Evolutionary conservation across 352 stramenopile genomes (phyloP), one percentile per base, ranked within the genome.

Genomic region (Globisporangium apiculatum): DNA sequence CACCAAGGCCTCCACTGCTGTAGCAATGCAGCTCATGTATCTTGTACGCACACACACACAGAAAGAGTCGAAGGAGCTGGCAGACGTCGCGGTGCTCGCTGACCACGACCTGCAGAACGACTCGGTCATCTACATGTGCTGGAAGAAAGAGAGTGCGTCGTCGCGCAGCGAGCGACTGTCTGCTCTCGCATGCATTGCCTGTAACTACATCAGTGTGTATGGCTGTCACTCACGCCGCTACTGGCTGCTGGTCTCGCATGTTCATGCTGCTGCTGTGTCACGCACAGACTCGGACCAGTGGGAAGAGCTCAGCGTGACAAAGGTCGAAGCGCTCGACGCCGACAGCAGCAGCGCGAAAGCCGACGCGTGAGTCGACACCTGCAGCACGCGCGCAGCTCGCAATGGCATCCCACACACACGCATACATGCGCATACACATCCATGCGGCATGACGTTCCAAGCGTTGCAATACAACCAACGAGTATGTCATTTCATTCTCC

Each of bases 21-120:
- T 31, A 31, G 24, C 24, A 31, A 31, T 31, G 2, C 24, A 31
- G 24, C 24, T 31, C 24, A 31, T 31, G 24, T 2, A 31, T 31
- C 24, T 31, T 40, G 10, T 24, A 2, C 10, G 42, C 24, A 17
- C 2, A 36, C 10, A 10, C 49, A 51, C 17, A 14, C 45, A 83
- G 72, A 89, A 89, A 60, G 76, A 86, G 36, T 69, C 51, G 65
- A 91, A 91, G 62, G 84, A 93, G 62, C 73, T 94, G 15, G 62
- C 79, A 53, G 85, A 96, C 59, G 75, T 83, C 0, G 81, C 83
- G 14, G 91, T 83, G 42, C 69, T 96, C 12, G 75, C 74, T 5
- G 86, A 96, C 61, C 81, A 95, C 62, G 81, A 93, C 51, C 54
- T 96, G 38, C 70, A 87, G 63, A 94, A 94, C 62, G 84, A 94